Evolutionary conservation across 352 stramenopile genomes (phyloP), one percentile per base, ranked within the genome.

Genomic region (Globisporangium abappressorium): DNA sequence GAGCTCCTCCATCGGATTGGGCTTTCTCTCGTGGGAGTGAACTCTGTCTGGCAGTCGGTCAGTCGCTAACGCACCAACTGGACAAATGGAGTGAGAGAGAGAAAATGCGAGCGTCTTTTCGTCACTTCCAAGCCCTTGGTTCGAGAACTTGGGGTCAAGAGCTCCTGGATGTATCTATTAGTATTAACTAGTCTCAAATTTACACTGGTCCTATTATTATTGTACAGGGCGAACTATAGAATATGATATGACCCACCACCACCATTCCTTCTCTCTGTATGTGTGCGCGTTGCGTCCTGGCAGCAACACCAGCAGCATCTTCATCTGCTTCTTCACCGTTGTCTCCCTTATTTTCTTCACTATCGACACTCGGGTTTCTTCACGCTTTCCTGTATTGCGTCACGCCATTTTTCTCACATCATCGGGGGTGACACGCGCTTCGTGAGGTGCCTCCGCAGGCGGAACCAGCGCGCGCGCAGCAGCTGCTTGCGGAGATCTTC

Each of bases 401-500:
- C 15, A 20, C 41, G 15, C 20, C 12, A 22, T 33, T 57, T 20
- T 57, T 26, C n/a, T 62, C 26, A 70, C 43, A 46, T 51, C 11
- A 26, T n/a, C 9, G 43, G 74, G 5, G 78, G 69, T 11, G 70
- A 80, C 15, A 92, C 80, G 38, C 85, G 80, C 68, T 87, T 87
- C 15, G 75, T 68, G 46, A 95, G 68, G 33, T 85, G 82, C 34
- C 78, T 63, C 20, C 88, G 80, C n/a, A 95, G 69, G 24, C 84
- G 82, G 5, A 83, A 78, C 87, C 87, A 95, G 1, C 85, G 82
- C 26, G 81, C 80, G 1, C 81, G 71, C 11, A 89, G 64, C 53
- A 95, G 64, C 51, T 92, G 75, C 54, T 90, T 83, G 11, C 87
- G 77, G 15, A 94, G 70, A 9, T 80, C 74, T 54, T 81, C 66